phyloP scores from a whole-genome alignment of 768 basidiomycete genomes.

The Lactifluus hygrophoroides region DNA sequence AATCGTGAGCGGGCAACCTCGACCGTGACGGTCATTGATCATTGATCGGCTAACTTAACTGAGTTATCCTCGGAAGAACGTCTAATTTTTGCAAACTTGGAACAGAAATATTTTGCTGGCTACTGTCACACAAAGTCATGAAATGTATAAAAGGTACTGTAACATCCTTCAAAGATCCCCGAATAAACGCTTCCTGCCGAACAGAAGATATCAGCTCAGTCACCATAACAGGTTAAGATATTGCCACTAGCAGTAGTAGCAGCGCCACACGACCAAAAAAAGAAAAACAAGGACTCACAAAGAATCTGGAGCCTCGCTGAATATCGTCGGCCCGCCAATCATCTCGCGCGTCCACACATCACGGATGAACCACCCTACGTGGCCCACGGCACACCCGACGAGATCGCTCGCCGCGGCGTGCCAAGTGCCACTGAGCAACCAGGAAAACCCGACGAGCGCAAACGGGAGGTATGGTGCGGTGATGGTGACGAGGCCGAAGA shows the following conservation, averaged over 20 bases:
- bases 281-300: constrained; percentile 43
- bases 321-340: constrained; percentile 61
- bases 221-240: not conserved
- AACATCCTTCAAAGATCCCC: constrained; percentile 38
- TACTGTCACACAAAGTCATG: not conserved
- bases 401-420: constrained; percentile 75
- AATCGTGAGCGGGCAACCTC: not conserved
- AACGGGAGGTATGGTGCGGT: constrained; percentile 92
- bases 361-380: constrained; percentile 75
- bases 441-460: constrained; percentile 81
- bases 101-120: not conserved
- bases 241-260: too few species aligned
- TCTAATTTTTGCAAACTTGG: not conserved
- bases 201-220: not conserved
- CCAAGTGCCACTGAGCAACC: constrained; percentile 78
- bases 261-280: too few species aligned
- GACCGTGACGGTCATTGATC: not conserved
- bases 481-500: constrained; percentile 92
- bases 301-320: constrained; percentile 62
- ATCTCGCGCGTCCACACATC: constrained; percentile 88
- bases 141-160: too few species aligned
- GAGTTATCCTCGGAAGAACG: not conserved
- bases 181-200: constrained; percentile 52
- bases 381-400: constrained; percentile 80
- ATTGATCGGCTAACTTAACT: not conserved